Evolutionary conservation across 2,329 filamentous ascomycete species (phyloP).

Genomic region (Periconia macrospinosa): DNA sequence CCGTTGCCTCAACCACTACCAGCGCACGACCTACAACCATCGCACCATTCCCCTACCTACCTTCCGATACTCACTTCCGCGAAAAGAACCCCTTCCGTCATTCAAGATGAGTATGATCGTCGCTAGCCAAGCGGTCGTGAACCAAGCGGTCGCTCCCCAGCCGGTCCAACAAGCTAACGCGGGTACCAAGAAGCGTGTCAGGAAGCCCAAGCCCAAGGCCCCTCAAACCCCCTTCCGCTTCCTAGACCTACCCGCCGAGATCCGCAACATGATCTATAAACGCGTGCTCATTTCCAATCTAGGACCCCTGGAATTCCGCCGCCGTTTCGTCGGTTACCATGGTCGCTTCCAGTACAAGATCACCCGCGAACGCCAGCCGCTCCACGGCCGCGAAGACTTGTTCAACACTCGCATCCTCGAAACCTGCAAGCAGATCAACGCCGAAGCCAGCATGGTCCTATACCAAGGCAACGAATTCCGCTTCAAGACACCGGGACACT

Average conservation of each 20-base stretch:
- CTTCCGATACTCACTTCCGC: too few species aligned
- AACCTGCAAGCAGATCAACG: slow-evolving; percentile 39
- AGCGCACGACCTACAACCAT: too few species aligned
- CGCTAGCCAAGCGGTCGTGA: too few species aligned
- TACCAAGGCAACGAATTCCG: slow-evolving; percentile 49
- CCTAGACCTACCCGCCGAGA: slow-evolving; percentile 21
- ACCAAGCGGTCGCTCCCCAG: too few species aligned
- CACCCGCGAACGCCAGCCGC: neutral
- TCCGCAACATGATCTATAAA: slow-evolving; percentile 23
- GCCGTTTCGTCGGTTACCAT: slow-evolving; percentile 6
- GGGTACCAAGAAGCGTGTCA: too few species aligned
- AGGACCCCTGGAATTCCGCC: slow-evolving; percentile 22
- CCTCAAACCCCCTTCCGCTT: slow-evolving; percentile 13
- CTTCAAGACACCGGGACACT: neutral
- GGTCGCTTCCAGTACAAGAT: too few species aligned
- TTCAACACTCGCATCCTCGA: slow-evolving; percentile 24
- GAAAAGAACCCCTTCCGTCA: too few species aligned
- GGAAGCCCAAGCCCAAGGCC: too few species aligned
- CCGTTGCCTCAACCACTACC: too few species aligned
- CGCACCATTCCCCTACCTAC: too few species aligned
- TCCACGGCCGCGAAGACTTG: neutral
- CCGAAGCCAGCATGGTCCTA: slow-evolving; percentile 44
- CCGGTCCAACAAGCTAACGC: too few species aligned
- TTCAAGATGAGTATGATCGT: too few species aligned
- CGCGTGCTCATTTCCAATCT: neutral